Base-by-base conservation (phyloP, 2,329 filamentous ascomycete species). In the Aschersonia sp. region DNA sequence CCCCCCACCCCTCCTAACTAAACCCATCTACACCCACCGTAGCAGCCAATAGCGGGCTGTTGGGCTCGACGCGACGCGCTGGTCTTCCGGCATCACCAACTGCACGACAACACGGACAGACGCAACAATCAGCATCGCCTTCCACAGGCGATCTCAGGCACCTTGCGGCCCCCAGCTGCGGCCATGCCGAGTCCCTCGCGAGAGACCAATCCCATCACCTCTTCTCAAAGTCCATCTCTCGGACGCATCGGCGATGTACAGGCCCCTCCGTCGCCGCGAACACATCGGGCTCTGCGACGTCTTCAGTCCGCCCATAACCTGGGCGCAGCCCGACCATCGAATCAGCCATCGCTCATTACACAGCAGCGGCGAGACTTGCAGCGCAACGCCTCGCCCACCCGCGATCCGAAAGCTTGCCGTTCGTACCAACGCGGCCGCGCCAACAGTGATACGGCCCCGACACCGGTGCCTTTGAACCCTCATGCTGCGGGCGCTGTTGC, bases 291-390 rank as follows among this genome's bases (percentile, higher is more conserved):
- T 44, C 71, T 89, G 51, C 78, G 85, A 55, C 82, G 83, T 60
- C 77, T 87, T 31, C 83, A 88, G 64, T 89, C 85, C 32, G 84
- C 85, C 46, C 84, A 88, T 67, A 71, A 75, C 64, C 65, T 87
- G 47, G 78, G 78, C 60, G 60, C 78, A 52, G 74, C 53, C 28
- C 52, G 76, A 56, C 67, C 69, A 48, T 59, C 67, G 48, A 66
- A 61, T 52, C 68, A 69, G 50, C 69, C 75, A 30, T 77, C 77
- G 0, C 68, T 82, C 53, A 78, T 81, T 56, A 74, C 80, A n/a
- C 78, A 82, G 57, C 78, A 82, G 59, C 73, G 75, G 44, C 72
- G 71, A 50, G 71, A 68, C 50, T 63, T 72, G 50, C 65, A 67
- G 45, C 64, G 57, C 50, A 60, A 58, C 54, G 53, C 54, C 44